Base-by-base conservation (phyloP, 169 alveolate genomes). In the Plasmodium coatneyi region DNA sequence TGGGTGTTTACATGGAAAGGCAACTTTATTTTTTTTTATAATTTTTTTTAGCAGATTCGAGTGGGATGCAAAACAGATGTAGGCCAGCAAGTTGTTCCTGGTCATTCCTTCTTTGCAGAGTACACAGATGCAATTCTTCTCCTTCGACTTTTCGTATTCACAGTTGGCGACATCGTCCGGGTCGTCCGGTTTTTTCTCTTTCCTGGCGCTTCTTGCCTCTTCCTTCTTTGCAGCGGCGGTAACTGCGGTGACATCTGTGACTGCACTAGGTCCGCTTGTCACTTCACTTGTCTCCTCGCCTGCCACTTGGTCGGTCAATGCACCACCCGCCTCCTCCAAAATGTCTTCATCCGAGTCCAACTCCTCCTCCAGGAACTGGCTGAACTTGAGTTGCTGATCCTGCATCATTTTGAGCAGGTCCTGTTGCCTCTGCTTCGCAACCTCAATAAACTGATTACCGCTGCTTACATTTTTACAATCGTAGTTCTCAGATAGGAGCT, bases 101-200 rank as follows among this genome's bases (percentile, higher is more conserved):
- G 93, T 52, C 93, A 86, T 86, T 16, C 93, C 93, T 36, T 86
- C 93, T 76, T 86, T 86, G 66, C 93, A 86, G 71, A 86, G 60
- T 3, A 86, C 93, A 86, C 93, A 86, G 56, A 86, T 86, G 80
- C 93, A 86, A 54, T 86, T 86, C 43, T 76, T 86, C 46, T 86
- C 93, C 66, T 86, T 86, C 6, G 71, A 30, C 43, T 43, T 86
- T 86, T 86, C 93, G 43, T 86, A 76, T 76, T 86, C 93, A 52
- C 93, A 74, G 16, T 32, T 52, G 16, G 81, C 30, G 7, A 34
- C 16, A 1, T 78, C 79, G 12, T 86, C 56, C 5, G 30, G 14
- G 46, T 71, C 9, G 28, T 43, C 34, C n/a, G 16, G 7, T 28
- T 80, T 6, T 28, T 80, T 80, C 16, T 32, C 76, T 25, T 25